Conservation (phyloP, 441 rosid genomes). For the Bocquillonia castaneifolia region DNA sequence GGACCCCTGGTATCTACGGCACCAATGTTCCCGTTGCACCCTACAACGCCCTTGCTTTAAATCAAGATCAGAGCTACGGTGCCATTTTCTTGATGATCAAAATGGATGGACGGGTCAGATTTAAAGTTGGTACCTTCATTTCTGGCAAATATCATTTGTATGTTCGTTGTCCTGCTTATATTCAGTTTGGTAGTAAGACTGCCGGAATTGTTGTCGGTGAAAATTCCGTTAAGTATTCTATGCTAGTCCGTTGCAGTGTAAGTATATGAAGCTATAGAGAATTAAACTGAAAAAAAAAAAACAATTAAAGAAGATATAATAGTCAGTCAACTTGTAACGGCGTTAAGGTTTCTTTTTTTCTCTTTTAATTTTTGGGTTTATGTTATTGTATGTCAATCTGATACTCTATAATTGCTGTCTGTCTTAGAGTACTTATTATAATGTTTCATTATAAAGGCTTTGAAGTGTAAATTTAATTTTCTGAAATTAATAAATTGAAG, state of each 20-base stretch:
- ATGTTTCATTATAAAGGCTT: constrained; percentile 4
- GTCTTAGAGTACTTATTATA: not conserved
- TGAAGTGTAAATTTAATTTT: constrained; percentile 27
- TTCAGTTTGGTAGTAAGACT: constrained; percentile 39
- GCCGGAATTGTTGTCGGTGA: constrained; percentile 41
- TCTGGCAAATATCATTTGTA: constrained; percentile 56
- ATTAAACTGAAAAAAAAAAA: not conserved
- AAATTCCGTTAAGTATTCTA: constrained; percentile 56
- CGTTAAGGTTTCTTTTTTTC: constrained; percentile 20
- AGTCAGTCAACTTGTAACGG: constrained; percentile 19
- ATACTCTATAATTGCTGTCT: constrained; percentile 14
- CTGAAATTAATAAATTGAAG: constrained; percentile 6
- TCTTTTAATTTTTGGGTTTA: not conserved
- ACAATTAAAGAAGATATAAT: constrained; percentile 24
- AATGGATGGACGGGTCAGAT: constrained; percentile 73
- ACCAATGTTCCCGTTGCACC: constrained; percentile 70
- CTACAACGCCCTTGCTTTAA: constrained; percentile 38
- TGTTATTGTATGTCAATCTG: not conserved
- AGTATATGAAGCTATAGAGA: constrained; percentile 35
- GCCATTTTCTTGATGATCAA: constrained; percentile 36
- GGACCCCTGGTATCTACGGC: constrained; percentile 78
- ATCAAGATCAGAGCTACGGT: constrained; percentile 45
- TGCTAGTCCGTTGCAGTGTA: constrained; percentile 50
- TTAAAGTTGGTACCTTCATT: constrained; percentile 63
- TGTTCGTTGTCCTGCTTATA: constrained; percentile 51